phyloP scores from a whole-genome alignment of 148 eudicot species.

The Euryodendron excelsum region DNA sequence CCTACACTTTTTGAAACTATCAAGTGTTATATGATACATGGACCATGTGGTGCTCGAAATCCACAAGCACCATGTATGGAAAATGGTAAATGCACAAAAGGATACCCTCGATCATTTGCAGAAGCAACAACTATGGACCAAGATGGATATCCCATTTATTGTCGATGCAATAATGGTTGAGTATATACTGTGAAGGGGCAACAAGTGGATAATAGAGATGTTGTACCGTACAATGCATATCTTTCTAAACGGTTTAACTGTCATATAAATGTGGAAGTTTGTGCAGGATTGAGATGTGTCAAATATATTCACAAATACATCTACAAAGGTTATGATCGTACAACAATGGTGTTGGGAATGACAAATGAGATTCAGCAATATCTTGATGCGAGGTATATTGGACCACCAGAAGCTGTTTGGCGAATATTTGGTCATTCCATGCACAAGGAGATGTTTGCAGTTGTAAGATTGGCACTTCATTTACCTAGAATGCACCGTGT shows the following conservation, averaged over 20 bases:
- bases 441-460: background rate
- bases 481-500: background rate
- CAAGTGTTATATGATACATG: background rate
- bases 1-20: background rate
- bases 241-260: background rate
- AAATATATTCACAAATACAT: too few relatives aligned
- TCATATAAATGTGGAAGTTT: constrained; percentile 1
- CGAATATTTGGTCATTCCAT: background rate
- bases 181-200: too few relatives aligned
- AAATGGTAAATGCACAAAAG: background rate
- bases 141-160: too few relatives aligned
- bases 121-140: too few relatives aligned
- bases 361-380: background rate
- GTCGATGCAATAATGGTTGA: too few relatives aligned
- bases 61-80: background rate
- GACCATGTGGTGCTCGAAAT: background rate
- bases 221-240: background rate
- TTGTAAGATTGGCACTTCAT: background rate
- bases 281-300: background rate
- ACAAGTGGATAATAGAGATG: background rate
- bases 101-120: background rate
- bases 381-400: background rate
- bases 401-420: background rate
- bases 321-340: too few relatives aligned
- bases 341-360: too few relatives aligned